These are phyloP conservation scores for Ogataea ramenticola DNA, from an alignment of 805 yeast species.

Conservation along the genomic window DNA sequence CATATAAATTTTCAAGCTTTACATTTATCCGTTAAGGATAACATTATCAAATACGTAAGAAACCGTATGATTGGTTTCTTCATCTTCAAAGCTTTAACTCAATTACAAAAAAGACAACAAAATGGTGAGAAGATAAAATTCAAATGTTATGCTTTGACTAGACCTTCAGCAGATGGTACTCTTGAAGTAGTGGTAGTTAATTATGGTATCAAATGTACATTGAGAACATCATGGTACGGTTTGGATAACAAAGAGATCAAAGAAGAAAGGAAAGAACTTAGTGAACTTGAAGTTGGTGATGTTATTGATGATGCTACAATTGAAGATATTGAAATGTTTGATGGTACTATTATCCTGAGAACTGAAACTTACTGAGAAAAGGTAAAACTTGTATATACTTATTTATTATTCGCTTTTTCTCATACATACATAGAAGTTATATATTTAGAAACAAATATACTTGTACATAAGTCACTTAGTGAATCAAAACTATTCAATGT, in stretches of 20 bases:
- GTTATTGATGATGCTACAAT: slow-evolving; percentile 31
- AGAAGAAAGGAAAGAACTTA: slow-evolving; percentile 12
- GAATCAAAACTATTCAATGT: no score
- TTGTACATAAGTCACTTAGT: no score
- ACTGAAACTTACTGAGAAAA: slow-evolving; percentile 14
- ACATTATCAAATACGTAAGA: slow-evolving; percentile 24
- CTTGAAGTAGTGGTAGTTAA: slow-evolving; percentile 22
- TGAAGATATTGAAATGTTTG: slow-evolving; percentile 35
- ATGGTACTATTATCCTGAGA: slow-evolving; percentile 30
- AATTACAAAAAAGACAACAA: slow-evolving; percentile 11
- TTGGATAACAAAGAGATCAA: slow-evolving; percentile 11
- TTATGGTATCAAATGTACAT: slow-evolving; percentile 23
- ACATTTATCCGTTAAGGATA: slow-evolving; percentile 39
- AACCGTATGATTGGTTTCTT: slow-evolving; percentile 20
- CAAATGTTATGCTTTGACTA: slow-evolving; percentile 35
- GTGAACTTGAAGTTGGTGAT: slow-evolving; percentile 37
- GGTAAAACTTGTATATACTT: no score
- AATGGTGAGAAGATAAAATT: slow-evolving; percentile 27
- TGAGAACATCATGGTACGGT: slow-evolving; percentile 22
- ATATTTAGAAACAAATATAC: no score
- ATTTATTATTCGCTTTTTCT: no score
- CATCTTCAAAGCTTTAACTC: slow-evolving; percentile 22
- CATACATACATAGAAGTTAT: no score
- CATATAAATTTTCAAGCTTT: slow-evolving; percentile 30
- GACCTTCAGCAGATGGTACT: slow-evolving; percentile 31